Evolutionary conservation across 192 early-diverging fungal species (phyloP).

Genomic region (Diversispora eburnea): DNA sequence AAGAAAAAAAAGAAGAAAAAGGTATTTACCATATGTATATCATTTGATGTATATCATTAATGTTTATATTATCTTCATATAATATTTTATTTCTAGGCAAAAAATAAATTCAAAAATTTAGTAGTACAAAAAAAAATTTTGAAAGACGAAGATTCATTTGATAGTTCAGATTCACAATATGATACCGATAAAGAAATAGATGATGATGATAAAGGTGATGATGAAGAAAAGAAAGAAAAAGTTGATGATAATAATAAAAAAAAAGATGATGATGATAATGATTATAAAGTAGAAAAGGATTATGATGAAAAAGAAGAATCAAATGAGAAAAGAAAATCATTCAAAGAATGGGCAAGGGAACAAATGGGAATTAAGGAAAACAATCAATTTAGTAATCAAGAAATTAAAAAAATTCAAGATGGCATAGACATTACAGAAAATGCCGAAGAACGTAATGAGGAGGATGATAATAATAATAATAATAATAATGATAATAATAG

Average conservation of each 20-base stretch:
- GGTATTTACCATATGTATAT: conserved; percentile 15
- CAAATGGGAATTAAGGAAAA: conserved; percentile 32
- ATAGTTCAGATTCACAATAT: conserved; percentile 69
- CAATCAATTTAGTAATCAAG: conserved; percentile 26
- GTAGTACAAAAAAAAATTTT: conserved; percentile 47
- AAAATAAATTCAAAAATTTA: background rate
- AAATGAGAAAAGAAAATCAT: conserved; percentile 37
- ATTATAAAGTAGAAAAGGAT: too few species aligned
- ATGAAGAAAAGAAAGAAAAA: conserved; percentile 31
- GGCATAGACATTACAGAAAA: conserved; percentile 30
- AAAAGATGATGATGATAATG: conserved; percentile 3
- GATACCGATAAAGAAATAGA: conserved; percentile 40
- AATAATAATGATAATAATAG: conserved; percentile 29
- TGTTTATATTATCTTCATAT: too few species aligned
- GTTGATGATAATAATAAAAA: too few species aligned
- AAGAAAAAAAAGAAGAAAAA: conserved; percentile 53
- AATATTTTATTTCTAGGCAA: conserved; percentile 18
- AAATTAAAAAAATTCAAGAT: conserved; percentile 17
- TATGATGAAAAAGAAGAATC: background rate
- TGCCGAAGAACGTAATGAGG: conserved; percentile 29
- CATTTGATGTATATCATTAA: too few species aligned
- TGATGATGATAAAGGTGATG: conserved; percentile 32
- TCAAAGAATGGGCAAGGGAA: conserved; percentile 35
- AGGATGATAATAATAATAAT: conserved; percentile 26
- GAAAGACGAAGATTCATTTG: conserved; percentile 57